These are phyloP conservation scores for Penicillium manginii DNA, from an alignment of 495 filamentous ascomycete species.

Conservation along the genomic window DNA sequence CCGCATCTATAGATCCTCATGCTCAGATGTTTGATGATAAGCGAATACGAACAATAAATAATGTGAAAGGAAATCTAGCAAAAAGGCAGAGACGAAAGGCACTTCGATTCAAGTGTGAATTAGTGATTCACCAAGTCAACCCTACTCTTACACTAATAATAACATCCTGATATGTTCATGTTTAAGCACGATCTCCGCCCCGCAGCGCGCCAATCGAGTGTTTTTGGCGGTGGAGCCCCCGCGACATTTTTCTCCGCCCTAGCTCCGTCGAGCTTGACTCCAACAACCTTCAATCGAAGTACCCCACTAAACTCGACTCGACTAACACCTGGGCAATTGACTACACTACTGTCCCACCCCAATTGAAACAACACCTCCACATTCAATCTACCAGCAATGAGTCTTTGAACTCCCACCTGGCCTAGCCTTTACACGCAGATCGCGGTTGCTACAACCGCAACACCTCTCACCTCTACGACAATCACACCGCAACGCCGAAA, in stretches of 20 bases:
- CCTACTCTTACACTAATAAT: no score
- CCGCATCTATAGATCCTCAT: no score
- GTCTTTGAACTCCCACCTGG: neutral
- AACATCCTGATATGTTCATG: neutral
- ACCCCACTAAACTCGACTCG: neutral
- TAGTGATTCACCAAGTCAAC: no score
- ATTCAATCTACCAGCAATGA: neutral
- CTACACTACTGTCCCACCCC: neutral
- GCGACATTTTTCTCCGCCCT: slow-evolving; percentile 16
- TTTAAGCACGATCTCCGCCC: neutral
- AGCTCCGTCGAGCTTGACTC: slow-evolving; percentile 5
- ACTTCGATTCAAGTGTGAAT: no score
- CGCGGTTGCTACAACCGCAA: neutral
- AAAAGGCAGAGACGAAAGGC: no score
- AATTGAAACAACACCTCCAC: neutral
- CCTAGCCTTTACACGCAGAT: neutral
- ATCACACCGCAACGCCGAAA: neutral
- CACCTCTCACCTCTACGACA: neutral
- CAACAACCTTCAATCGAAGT: neutral
- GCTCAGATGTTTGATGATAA: no score
- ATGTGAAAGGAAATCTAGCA: no score
- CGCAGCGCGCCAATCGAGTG: slow-evolving; percentile 13
- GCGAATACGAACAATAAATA: no score
- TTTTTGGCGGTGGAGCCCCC: slow-evolving; percentile 15
- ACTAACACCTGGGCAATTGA: neutral